Evolutionary conservation across 768 basidiomycete species (phyloP).

Genomic region (Suillus fuscotomentosus): DNA sequence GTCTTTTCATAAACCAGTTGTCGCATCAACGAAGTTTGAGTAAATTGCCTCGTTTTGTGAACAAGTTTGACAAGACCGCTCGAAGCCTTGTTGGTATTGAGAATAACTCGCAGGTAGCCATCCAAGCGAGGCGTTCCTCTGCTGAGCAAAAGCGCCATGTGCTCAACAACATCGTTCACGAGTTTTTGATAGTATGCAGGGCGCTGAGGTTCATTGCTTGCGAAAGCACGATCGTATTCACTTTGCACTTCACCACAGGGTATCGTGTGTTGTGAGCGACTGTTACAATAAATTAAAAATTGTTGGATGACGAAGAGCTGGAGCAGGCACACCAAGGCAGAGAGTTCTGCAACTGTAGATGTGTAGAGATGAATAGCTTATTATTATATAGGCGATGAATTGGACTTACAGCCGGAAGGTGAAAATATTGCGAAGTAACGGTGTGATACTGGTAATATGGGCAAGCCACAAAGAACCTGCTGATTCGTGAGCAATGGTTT

Average conservation of each 20-base stretch:
- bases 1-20: constrained; percentile 28
- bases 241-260: neutral
- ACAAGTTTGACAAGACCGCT: constrained; percentile 25
- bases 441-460: constrained; percentile 12
- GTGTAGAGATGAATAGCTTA: constrained; percentile 1
- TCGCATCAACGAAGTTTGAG: constrained; percentile 14
- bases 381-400: neutral
- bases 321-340: constrained; percentile 42
- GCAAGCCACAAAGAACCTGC: constrained; percentile 5
- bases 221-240: neutral
- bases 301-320: neutral
- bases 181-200: neutral
- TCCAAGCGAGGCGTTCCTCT: neutral
- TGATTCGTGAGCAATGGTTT: neutral
- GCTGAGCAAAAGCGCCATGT: neutral
- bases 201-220: neutral
- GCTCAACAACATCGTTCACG: neutral
- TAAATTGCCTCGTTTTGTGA: constrained; percentile 11
- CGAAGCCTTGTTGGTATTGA: constrained; percentile 10
- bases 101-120: constrained; percentile 13
- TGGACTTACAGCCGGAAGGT: constrained; percentile 46
- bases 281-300: neutral
- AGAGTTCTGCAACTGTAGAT: constrained; percentile 45
- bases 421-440: constrained; percentile 35
- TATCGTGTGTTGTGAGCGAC: neutral